phyloP scores from a whole-genome alignment of 805 yeast genomes.

The Zygoascus bituminiphila region DNA sequence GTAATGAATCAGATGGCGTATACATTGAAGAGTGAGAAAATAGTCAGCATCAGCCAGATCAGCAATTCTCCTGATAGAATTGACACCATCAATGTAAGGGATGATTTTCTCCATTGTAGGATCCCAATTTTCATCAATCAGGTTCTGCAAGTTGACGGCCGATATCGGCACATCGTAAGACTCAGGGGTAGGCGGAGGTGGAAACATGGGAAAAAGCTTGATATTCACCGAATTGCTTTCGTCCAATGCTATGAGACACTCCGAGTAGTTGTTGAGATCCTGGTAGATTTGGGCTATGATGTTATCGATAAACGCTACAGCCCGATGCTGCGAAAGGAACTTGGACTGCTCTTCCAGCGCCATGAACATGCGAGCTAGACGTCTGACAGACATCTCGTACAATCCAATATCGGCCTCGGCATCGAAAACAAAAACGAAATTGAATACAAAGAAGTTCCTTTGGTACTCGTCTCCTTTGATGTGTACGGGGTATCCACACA shows the following conservation, averaged over 20 bases:
- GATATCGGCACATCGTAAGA: constrained; percentile 87
- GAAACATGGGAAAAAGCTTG: constrained; percentile 82
- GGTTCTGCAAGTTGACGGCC: constrained; percentile 61
- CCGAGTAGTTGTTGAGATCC: constrained; percentile 90
- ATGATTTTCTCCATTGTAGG: constrained; percentile 87
- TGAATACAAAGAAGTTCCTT: constrained; percentile 87
- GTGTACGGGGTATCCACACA: constrained; percentile 85
- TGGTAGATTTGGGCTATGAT: constrained; percentile 85
- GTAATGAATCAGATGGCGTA: constrained; percentile 86
- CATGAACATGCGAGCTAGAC: constrained; percentile 82
- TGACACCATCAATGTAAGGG: constrained; percentile 82
- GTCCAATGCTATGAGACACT: constrained; percentile 90
- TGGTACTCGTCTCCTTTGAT: constrained; percentile 68
- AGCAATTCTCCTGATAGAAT: constrained; percentile 70
- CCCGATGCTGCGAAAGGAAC: constrained; percentile 44
- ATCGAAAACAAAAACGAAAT: constrained; percentile 85
- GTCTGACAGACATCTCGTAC: constrained; percentile 73
- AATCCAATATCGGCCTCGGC: constrained; percentile 58
- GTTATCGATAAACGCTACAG: constrained; percentile 48
- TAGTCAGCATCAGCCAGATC: constrained; percentile 75
- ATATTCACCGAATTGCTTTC: constrained; percentile 85
- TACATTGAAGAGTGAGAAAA: constrained; percentile 70
- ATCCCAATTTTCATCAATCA: constrained; percentile 92
- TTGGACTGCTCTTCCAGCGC: constrained; percentile 86
- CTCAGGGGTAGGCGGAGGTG: constrained; percentile 67